Evolutionary conservation across 2,329 filamentous ascomycete species (phyloP).

Genomic region (Fusarium oligoseptatum): DNA sequence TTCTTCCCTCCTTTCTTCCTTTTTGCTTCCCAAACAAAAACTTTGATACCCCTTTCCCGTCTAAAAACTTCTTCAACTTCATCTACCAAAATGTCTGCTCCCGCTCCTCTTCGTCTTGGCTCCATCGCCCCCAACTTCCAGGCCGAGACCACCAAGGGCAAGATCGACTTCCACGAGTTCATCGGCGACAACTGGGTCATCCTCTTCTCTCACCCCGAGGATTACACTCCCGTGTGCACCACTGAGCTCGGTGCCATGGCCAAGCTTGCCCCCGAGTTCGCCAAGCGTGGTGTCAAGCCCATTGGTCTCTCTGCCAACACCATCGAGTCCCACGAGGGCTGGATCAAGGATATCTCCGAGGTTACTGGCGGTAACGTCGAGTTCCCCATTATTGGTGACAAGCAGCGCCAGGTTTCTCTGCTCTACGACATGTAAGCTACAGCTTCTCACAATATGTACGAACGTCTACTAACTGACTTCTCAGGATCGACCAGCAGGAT

Average conservation of each 20-base stretch:
- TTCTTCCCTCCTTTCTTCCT: not conserved
- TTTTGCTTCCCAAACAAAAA: not conserved
- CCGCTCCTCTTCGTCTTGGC: conserved; percentile 70
- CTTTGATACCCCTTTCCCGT: conserved; percentile 1
- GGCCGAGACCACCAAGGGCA: conserved; percentile 82
- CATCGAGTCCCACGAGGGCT: conserved; percentile 84
- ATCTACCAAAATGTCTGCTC: conserved; percentile 46
- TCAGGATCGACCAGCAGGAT: conserved; percentile 82
- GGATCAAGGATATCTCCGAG: conserved; percentile 92
- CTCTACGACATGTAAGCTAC: conserved; percentile 79
- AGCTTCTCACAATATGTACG: not conserved
- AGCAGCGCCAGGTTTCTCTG: conserved; percentile 80
- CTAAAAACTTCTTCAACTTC: not conserved
- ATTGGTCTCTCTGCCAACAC: conserved; percentile 92
- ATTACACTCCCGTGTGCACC: conserved; percentile 96
- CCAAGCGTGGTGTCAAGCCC: conserved; percentile 88
- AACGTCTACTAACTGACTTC: conserved; percentile 15
- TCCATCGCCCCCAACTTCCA: conserved; percentile 83
- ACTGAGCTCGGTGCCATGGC: conserved; percentile 95
- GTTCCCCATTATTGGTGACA: conserved; percentile 88
- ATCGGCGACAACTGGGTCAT: conserved; percentile 84
- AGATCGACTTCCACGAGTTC: conserved; percentile 87
- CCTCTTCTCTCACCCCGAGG: conserved; percentile 87
- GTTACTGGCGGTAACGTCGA: conserved; percentile 76
- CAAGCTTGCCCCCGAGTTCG: conserved; percentile 89